These are phyloP conservation scores for Fraxinus ornus DNA, from an alignment of 305 asterid species.

Conservation along the genomic window DNA sequence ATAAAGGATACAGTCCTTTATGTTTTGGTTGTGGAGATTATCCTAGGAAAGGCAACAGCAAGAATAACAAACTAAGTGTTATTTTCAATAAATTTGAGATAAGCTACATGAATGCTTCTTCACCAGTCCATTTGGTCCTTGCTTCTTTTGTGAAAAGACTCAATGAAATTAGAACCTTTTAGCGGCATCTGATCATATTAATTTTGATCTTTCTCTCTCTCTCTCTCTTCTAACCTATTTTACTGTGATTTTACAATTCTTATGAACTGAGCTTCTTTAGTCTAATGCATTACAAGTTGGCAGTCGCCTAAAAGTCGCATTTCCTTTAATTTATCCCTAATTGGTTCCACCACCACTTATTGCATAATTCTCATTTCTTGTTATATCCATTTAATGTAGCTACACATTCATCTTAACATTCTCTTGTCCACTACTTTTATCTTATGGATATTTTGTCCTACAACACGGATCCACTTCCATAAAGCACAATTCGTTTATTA, in stretches of 20 bases:
- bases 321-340: neutral
- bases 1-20: neutral
- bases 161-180: neutral
- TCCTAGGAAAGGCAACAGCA: neutral
- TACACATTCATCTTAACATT: neutral
- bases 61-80: neutral
- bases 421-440: neutral
- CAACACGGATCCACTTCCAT: neutral
- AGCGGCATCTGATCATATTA: neutral
- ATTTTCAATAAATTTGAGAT: neutral
- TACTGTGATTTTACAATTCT: neutral
- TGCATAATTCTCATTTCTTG: neutral
- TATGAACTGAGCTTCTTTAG: neutral
- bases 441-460: neutral
- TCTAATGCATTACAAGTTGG: neutral
- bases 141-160: neutral
- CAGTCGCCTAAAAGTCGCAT: neutral
- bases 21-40: neutral
- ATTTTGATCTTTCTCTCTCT: neutral
- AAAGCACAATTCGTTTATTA: neutral
- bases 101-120: neutral
- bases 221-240: neutral
- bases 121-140: neutral
- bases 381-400: neutral
- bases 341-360: neutral